These are phyloP conservation scores for Brassica napus DNA, from an alignment of 345 rosid genomes.

Conservation along the genomic window DNA sequence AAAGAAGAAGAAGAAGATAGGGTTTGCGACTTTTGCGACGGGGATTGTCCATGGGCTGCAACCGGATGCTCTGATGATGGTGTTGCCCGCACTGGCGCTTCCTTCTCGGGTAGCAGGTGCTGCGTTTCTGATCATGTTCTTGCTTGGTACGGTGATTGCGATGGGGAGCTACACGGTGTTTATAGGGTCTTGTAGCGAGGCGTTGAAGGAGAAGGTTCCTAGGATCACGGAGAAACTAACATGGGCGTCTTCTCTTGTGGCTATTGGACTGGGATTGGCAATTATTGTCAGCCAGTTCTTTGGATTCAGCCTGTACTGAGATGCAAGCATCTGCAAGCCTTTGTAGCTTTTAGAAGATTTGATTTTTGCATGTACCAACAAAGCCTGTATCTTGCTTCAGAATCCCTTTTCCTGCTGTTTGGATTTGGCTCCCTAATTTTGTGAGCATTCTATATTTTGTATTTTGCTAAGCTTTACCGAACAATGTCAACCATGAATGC, in stretches of 20 bases:
- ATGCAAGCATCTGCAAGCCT: neutral
- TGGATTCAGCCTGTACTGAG: conserved; percentile 77
- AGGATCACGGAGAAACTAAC: conserved; percentile 95
- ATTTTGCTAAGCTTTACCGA: neutral
- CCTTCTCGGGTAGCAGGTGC: conserved; percentile 93
- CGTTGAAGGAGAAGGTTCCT: conserved; percentile 81
- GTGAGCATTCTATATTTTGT: conserved; percentile 1
- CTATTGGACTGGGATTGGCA: conserved; percentile 86
- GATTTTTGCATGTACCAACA: conserved; percentile 22
- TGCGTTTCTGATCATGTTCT: conserved; percentile 86
- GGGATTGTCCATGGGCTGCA: conserved; percentile 94
- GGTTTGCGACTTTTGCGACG: conserved; percentile 95
- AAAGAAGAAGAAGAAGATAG: conserved; percentile 81
- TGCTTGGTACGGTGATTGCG: conserved; percentile 84
- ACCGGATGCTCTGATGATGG: conserved; percentile 97
- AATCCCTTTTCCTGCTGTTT: neutral
- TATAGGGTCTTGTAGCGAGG: conserved; percentile 85
- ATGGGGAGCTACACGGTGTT: conserved; percentile 98
- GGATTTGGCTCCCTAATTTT: neutral
- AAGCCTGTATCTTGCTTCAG: conserved; percentile 8
- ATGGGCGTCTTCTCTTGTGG: conserved; percentile 89
- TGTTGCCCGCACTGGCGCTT: conserved; percentile 90
- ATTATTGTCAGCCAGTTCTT: conserved; percentile 84
- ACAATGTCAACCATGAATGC: neutral
- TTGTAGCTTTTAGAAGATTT: conserved; percentile 17